Base-by-base conservation (phyloP, 108 stramenopile species). In the Cyclostephanos invisitatus region DNA sequence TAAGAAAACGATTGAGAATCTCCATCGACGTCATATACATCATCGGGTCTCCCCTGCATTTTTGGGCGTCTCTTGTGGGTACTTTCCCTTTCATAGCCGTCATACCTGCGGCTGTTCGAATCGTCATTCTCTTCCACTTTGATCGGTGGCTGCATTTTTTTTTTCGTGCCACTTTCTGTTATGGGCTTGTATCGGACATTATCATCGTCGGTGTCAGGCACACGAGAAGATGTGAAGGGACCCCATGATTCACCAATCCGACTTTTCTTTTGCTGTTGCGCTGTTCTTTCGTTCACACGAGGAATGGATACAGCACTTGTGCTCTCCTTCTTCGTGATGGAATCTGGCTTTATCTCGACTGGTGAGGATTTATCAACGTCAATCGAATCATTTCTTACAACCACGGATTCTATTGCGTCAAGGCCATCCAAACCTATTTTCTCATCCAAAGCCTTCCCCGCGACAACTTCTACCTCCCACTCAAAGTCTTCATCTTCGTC, bases 391-490 rank as follows among this genome's bases (percentile, higher is more conserved):
- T 64, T 9, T 6, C 15, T 40, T 21, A 59, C 21, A 37, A 28
- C 40, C 8, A 27, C 38, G 12, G 4, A 62, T 40, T 42, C 53
- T 74, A 55, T 76, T 24, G n/a, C 25, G 2, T 35, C 32, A 29
- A 1, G 32, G 5, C 24, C 50, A 36, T 62, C 49, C 32, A 21
- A 37, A 7, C 63, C 72, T 51, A 22, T 25, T 15, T 7, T 62
- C 8, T 46, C 60, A 32, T 47, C 27, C 35, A 25, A 6, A 22
- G 20, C 27, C 22, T 49, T 47, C 15, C 29, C 48, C 32, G 62
- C 11, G 36, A 81, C 67, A 42, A 79, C 53, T 25, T 59, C 40
- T 59, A 85, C 71, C 65, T 85, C 81, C 72, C 77, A 59, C 22
- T 35, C 62, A 57, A 64, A 72, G 58, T 78, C 83, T 37, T 62